Percentiles rank a stretch among this genome's conserved stretches.
phyloP scores from a whole-genome alignment of 345 rosid genomes.

The Arabidopsis arenosa region DNA sequence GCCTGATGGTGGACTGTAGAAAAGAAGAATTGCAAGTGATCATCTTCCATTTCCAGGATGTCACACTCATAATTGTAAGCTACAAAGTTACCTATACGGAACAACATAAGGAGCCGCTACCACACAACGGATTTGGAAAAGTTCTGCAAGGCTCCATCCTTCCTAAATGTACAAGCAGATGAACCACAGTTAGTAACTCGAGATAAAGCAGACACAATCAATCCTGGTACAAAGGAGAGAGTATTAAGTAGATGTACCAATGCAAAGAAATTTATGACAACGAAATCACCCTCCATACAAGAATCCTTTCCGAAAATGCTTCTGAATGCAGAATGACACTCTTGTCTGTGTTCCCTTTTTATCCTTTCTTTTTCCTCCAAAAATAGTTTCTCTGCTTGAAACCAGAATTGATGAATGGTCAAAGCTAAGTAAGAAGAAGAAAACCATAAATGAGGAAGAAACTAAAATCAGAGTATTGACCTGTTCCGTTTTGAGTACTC shows the following conservation, averaged over 20 bases:
- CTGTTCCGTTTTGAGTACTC: slow-evolving; percentile 43
- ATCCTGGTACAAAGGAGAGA: background rate
- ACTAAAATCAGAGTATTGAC: slow-evolving; percentile 35
- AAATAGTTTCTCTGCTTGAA: slow-evolving; percentile 47
- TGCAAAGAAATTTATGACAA: slow-evolving; percentile 85
- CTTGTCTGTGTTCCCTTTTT: slow-evolving; percentile 61
- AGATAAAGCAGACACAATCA: slow-evolving; percentile 21
- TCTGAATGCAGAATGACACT: slow-evolving; percentile 63
- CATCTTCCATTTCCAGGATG: slow-evolving; percentile 10
- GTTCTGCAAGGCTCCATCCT: slow-evolving; percentile 97
- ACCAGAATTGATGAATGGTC: background rate
- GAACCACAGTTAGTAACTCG: slow-evolving; percentile 1
- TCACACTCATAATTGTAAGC: slow-evolving; percentile 14
- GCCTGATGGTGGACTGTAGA: slow-evolving; percentile 74
- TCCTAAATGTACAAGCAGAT: slow-evolving; percentile 54
- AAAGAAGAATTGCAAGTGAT: slow-evolving; percentile 22
- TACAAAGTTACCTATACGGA: slow-evolving; percentile 72
- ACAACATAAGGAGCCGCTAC: slow-evolving; percentile 94
- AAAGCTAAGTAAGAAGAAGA: slow-evolving; percentile 9
- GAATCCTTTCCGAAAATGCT: slow-evolving; percentile 59
- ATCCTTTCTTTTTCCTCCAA: slow-evolving; percentile 49
- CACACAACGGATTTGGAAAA: slow-evolving; percentile 66
- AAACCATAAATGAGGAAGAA: background rate
- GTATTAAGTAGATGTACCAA: slow-evolving; percentile 55
- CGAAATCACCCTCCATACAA: slow-evolving; percentile 63